A percentile compares a stretch with the other conserved stretches of the same genome.
Conservation (phyloP, 768 basidiomycete genomes). For the Serendipita sp. region DNA sequence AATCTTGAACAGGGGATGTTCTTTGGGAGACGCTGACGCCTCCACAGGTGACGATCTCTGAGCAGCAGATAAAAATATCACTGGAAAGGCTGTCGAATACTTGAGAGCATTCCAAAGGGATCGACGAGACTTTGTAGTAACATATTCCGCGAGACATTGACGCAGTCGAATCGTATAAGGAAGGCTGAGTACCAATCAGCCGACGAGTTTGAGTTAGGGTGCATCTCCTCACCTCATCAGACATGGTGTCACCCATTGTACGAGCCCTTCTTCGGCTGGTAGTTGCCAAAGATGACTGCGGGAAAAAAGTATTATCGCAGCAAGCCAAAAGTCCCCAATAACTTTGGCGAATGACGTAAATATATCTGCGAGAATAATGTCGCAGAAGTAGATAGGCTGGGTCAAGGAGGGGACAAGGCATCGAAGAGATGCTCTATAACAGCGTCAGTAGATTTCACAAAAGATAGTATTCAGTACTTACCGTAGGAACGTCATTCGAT, state of each 20-base stretch:
- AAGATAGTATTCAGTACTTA: conserved; percentile 27
- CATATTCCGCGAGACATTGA: conserved; percentile 83
- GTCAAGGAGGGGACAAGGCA: conserved; percentile 52
- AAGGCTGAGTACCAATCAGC: conserved; percentile 29
- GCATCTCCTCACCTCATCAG: conserved; percentile 56
- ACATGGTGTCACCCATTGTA: conserved; percentile 61
- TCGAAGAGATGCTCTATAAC: conserved; percentile 47
- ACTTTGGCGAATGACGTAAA: conserved; percentile 96
- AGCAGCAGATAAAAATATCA: conserved; percentile 84
- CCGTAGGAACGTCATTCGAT: conserved; percentile 66
- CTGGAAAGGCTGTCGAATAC: conserved; percentile 92
- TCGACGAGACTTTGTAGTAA: conserved; percentile 45
- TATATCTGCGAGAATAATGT: conserved; percentile 88
- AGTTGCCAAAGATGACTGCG: conserved; percentile 57
- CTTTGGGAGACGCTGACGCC: conserved; percentile 37
- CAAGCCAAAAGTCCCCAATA: conserved; percentile 85
- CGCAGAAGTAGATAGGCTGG: conserved; percentile 65
- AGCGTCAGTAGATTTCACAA: neutral
- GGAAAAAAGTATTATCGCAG: conserved; percentile 69
- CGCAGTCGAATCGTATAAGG: conserved; percentile 85
- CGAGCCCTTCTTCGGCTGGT: conserved; percentile 44
- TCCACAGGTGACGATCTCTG: conserved; percentile 60
- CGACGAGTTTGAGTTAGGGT: conserved; percentile 12
- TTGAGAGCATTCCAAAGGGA: conserved; percentile 85
- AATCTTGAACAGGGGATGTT: conserved; percentile 62